Evolutionary conservation across 2,329 filamentous ascomycete genomes (phyloP), one percentile per base, ranked within the genome.

Genomic region (Colletotrichum plurivorum): DNA sequence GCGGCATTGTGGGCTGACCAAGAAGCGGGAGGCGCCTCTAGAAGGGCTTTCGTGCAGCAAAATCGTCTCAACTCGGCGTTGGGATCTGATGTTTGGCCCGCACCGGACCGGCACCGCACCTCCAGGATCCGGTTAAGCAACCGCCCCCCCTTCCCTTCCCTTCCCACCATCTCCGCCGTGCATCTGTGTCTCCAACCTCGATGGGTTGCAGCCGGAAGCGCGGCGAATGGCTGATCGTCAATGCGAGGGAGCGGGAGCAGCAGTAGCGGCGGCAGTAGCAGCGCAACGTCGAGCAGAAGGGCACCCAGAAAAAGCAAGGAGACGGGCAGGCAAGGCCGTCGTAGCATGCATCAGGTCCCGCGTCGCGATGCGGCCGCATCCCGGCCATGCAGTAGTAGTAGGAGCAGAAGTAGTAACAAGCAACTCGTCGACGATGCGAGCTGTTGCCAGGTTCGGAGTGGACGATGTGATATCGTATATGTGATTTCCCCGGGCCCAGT

Each of bases 1-100:
- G 67, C 62, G 51, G 67, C 67, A 61, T 67, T 67, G 36, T 69
- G 67, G 62, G 67, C 62, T 69, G 67, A 69, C 56, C 52, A 53
- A 61, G 62, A 58, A 57, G 62, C 67, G 67, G 62, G 67, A 69
- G 56, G 55, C 62, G 67, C 67, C 67, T 53, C 27, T 59, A 18
- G 36, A 16, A 54, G 49, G 49, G 10, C 27, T 54, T 36, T 46
- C 39, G 41, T 67, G 62, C 56, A 67, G 67, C 51, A 51, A 22
- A 55, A 69, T 67, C 62, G 67, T 69, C 51, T 67, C 67, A 67
- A 66, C 49, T 61, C 51, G 22, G 62, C 62, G 55, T 41, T 49
- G 66, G 49, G 41, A 66, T 59, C 62, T 65, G 62, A 27, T 45
- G 43, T 51, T 69, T 62, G 18, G 55, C 20, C 55, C 55, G 18